Percentiles rank a stretch among this genome's conserved stretches.
Conservation (phyloP, 768 basidiomycete genomes). For the Cantharellus anzutake region DNA sequence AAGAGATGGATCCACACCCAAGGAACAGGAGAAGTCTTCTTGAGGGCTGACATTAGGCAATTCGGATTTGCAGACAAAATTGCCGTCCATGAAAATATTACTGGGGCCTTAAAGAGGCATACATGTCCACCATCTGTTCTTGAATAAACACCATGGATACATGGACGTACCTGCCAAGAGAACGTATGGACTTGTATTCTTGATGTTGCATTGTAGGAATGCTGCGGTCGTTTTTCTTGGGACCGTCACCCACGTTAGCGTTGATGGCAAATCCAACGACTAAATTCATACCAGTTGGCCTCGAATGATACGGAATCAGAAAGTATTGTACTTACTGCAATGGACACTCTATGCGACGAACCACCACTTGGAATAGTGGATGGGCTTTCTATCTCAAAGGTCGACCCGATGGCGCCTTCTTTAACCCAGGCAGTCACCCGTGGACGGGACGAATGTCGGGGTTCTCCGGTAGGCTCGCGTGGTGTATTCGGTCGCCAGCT, state of each 20-base stretch:
- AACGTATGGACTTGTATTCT: constrained; percentile 8
- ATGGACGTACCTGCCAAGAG: constrained; percentile 3
- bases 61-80: not conserved
- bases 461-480: too few species aligned
- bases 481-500: too few species aligned
- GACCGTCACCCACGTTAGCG: constrained; percentile 9
- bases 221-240: constrained; percentile 2
- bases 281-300: not conserved
- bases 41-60: constrained; percentile 5
- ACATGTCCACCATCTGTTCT: constrained; percentile 7
- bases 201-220: constrained; percentile 5
- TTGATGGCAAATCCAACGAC: constrained; percentile 4
- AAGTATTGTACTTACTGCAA: not conserved
- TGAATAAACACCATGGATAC: constrained; percentile 5
- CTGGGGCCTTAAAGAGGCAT: constrained; percentile 1
- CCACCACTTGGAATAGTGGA: constrained; percentile 8
- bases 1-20: constrained; percentile 9
- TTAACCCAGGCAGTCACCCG: not conserved
- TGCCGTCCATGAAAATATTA: not conserved
- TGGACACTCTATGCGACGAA: constrained; percentile 8
- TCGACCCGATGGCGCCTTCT: not conserved
- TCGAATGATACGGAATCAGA: not conserved
- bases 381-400: constrained; percentile 8
- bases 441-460: too few species aligned
- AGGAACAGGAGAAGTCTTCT: constrained; percentile 10